These are phyloP conservation scores for Cystobasidium sp. DNA, from an alignment of 1,284 basidiomycete species.

Conservation along the genomic window DNA sequence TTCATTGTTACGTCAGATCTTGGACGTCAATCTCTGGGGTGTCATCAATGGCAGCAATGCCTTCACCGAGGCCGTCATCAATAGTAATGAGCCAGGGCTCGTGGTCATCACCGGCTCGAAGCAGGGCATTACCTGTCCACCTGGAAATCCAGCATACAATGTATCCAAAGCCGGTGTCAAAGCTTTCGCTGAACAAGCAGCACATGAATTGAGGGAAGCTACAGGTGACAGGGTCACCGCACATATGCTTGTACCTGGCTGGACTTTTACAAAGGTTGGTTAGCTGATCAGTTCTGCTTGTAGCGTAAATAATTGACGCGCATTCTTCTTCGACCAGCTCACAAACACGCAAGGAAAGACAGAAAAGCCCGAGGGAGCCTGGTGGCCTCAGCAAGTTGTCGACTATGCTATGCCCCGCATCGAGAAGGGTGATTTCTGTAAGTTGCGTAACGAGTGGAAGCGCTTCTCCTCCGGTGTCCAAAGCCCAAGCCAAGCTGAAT, in stretches of 20 bases:
- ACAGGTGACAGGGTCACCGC: slow-evolving; percentile 42
- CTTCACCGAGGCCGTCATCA: slow-evolving; percentile 50
- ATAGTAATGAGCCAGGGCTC: slow-evolving; percentile 44
- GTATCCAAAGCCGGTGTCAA: slow-evolving; percentile 46
- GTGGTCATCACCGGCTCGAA: slow-evolving; percentile 52
- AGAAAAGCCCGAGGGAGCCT: slow-evolving; percentile 50
- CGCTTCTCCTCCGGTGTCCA: not conserved
- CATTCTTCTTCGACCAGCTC: slow-evolving; percentile 10
- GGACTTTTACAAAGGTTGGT: slow-evolving; percentile 50
- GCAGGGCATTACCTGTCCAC: slow-evolving; percentile 53
- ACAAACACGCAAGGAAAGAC: slow-evolving; percentile 40
- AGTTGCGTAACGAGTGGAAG: not conserved
- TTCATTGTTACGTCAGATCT: slow-evolving; percentile 15
- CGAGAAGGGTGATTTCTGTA: slow-evolving; percentile 41
- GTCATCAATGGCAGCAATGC: slow-evolving; percentile 51
- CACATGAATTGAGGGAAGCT: slow-evolving; percentile 39
- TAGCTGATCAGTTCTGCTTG: not conserved
- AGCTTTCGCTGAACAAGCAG: slow-evolving; percentile 40
- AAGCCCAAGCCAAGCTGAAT: not conserved
- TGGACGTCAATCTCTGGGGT: slow-evolving; percentile 51
- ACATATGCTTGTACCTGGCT: slow-evolving; percentile 52
- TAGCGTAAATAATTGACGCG: not conserved
- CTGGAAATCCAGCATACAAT: slow-evolving; percentile 49
- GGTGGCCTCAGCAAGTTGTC: slow-evolving; percentile 51
- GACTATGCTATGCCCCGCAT: slow-evolving; percentile 49